phyloP scores from a whole-genome alignment of 805 yeast genomes.

The Wickerhamiella sorbophila region DNA sequence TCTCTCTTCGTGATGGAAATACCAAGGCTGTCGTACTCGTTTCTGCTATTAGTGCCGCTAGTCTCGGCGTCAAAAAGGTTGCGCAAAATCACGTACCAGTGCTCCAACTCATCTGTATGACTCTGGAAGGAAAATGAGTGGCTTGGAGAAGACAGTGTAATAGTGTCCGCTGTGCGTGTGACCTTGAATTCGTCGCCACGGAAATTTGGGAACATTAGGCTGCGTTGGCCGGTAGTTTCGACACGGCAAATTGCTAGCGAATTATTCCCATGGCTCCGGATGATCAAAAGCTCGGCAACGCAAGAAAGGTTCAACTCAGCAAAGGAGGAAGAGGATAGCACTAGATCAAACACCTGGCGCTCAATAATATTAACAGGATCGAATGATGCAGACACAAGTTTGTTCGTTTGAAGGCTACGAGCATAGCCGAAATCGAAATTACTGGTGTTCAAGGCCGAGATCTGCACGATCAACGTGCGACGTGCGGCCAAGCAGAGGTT shows the following conservation, averaged over 20 bases:
- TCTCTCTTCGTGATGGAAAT: neutral
- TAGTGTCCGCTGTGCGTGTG: constrained; percentile 3
- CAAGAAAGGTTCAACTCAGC: neutral
- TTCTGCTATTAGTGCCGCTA: neutral
- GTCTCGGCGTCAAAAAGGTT: neutral
- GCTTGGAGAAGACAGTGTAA: neutral
- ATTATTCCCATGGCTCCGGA: constrained; percentile 3
- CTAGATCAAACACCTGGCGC: constrained; percentile 7
- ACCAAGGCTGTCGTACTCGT: neutral
- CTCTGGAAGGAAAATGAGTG: neutral
- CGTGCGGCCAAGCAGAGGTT: constrained; percentile 4
- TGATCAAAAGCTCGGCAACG: constrained; percentile 6
- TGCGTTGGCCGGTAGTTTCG: constrained; percentile 4
- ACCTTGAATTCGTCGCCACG: constrained; percentile 4
- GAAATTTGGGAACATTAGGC: constrained; percentile 9
- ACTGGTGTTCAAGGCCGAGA: constrained; percentile 3
- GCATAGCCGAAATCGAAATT: constrained; percentile 8
- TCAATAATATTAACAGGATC: constrained; percentile 8
- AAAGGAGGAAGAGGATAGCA: neutral
- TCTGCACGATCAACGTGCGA: constrained; percentile 6
- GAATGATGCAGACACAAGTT: constrained; percentile 9
- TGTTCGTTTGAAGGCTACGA: constrained; percentile 6
- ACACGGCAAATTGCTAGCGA: constrained; percentile 8
- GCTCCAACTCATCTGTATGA: neutral
- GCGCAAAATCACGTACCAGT: neutral